Evolutionary conservation across 1,284 basidiomycete genomes (phyloP), one percentile per base, ranked within the genome.

Genomic region (Irpex sp.): DNA sequence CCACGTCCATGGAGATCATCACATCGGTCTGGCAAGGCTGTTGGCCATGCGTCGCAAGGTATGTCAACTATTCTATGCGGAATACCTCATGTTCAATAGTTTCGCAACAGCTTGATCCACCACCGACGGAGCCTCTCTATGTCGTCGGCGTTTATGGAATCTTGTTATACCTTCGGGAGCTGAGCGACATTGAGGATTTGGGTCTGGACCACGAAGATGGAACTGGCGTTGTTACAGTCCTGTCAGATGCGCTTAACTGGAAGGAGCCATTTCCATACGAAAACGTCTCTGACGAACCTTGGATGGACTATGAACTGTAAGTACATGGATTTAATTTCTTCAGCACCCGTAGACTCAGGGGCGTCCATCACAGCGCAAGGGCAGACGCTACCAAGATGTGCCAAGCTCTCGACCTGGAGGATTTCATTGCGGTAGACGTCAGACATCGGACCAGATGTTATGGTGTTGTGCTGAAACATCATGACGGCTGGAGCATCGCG

Each of bases 1-100:
- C 68, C 97, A 98, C 73, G 85, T 92, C 70, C 96, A 98, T 72
- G 96, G 85, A 0, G 97, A 98, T 73, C 96, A 98, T 74, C 96
- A 98, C 73, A 84, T 92, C 57, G 97, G 97, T 1, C 74, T 97
- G 34, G 81, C 87, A 0, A 85, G 88, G 59, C 76, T 98, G 13
- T 81, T 98, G 9, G 79, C 85, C 0, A 88, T 91, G 77, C 83
- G 97, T 62, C 82, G 82, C 58, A 79, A 81, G 76, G 94, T 96
- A 64, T 65, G 85, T 51, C 47, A 34, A 15, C 44, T 60, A 8
- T n/a, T 34, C 37, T 4, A 37, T 40, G 13, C 26, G 21, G 19
- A 17, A 8, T 51, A 7, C 17, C 19, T 8, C 11, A 5, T 58
- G 58, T 48, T 61, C 61, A 67, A 44, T 34, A 57, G 37, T 47